These are phyloP conservation scores for Aspergillus sp. DNA, from an alignment of 2,329 filamentous ascomycete genomes.

Conservation along the genomic window DNA sequence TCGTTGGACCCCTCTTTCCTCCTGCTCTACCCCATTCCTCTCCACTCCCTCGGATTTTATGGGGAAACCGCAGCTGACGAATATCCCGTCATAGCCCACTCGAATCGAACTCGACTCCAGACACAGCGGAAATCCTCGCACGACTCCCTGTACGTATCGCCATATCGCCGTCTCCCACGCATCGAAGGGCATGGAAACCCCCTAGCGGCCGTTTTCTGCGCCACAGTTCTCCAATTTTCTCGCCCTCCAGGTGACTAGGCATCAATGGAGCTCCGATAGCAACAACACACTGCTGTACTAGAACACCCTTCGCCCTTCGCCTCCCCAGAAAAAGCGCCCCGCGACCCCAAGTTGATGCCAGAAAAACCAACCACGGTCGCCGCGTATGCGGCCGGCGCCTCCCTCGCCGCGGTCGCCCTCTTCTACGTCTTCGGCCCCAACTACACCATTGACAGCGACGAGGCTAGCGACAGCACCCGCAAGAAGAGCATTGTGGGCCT, in stretches of 20 bases:
- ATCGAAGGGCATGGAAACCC: not conserved
- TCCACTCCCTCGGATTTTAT: constrained; percentile 15
- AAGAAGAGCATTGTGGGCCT: constrained; percentile 89
- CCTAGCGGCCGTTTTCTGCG: not conserved
- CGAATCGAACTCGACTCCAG: not conserved
- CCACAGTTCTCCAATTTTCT: not conserved
- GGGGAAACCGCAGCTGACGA: constrained; percentile 8
- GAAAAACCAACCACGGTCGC: constrained; percentile 80
- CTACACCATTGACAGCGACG: constrained; percentile 85
- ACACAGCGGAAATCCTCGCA: not conserved
- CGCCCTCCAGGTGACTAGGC: not conserved
- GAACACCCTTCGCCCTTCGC: not conserved
- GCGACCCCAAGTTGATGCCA: constrained; percentile 58
- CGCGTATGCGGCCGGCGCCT: constrained; percentile 92
- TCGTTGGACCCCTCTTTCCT: constrained; percentile 1
- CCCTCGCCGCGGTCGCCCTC: constrained; percentile 87
- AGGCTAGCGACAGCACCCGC: constrained; percentile 56
- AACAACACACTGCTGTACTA: not conserved
- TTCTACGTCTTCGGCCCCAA: constrained; percentile 99
- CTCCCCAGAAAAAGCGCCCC: not conserved
- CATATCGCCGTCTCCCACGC: not conserved
- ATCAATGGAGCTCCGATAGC: constrained; percentile 17
- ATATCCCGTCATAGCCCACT: constrained; percentile 5
- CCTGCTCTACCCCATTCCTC: constrained; percentile 11
- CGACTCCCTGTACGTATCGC: not conserved